phyloP scores from a whole-genome alignment of 2,329 filamentous ascomycete genomes.

The Fusarium sp. region DNA sequence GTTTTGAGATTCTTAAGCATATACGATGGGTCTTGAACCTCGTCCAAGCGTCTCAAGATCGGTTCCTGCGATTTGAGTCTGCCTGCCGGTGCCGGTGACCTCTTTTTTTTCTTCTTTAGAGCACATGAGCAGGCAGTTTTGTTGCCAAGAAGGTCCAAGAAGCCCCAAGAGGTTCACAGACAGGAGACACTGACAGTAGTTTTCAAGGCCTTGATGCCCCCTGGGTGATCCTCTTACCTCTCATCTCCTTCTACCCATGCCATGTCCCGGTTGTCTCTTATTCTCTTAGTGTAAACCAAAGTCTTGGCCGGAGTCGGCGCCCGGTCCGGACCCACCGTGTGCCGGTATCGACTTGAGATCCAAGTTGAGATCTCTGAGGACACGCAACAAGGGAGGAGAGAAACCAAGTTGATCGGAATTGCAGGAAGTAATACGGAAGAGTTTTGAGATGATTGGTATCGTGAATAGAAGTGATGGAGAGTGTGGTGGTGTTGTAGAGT shows the following conservation, averaged over 20 bases:
- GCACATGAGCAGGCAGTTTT: neutral
- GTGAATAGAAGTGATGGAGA: neutral
- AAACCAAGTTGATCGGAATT: fast-evolving
- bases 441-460: neutral
- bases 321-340: conserved; percentile 23
- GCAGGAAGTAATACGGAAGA: neutral
- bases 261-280: neutral
- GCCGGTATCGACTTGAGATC: conserved; percentile 8
- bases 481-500: neutral
- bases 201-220: neutral
- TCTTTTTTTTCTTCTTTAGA: neutral
- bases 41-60: neutral
- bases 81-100: neutral
- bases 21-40: neutral
- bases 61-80: neutral
- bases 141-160: neutral
- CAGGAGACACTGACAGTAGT: neutral
- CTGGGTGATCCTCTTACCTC: neutral
- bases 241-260: conserved; percentile 7
- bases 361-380: conserved; percentile 6
- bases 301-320: conserved; percentile 17
- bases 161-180: neutral
- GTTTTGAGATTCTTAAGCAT: conserved; percentile 5
- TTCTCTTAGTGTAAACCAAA: conserved; percentile 4
- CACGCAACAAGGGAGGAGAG: neutral